Conservation (phyloP, 495 filamentous ascomycete species). For the Penicillium crystallinum region DNA sequence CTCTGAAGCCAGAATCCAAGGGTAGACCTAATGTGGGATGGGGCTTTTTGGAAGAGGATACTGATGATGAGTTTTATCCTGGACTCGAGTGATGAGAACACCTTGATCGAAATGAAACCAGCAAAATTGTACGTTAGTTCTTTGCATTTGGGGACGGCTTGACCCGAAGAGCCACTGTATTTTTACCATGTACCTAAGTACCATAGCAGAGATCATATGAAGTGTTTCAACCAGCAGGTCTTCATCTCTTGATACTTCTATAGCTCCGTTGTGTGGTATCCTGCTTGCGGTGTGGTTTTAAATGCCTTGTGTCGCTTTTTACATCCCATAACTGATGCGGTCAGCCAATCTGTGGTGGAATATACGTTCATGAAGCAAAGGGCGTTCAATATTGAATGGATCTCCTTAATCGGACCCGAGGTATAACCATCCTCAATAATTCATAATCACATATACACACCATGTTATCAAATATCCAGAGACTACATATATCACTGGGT, state of each 20-base stretch:
- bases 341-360: too few relatives aligned
- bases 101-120: not conserved
- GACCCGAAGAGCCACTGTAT: not conserved
- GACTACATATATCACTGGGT: not conserved
- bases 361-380: not conserved
- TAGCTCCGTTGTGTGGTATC: not conserved
- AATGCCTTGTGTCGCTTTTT: too few relatives aligned
- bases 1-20: not conserved
- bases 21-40: not conserved
- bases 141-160: not conserved
- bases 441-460: not conserved
- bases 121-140: not conserved
- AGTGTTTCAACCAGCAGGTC: not conserved
- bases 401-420: not conserved
- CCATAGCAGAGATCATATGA: not conserved
- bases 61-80: slow-evolving; percentile 5
- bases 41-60: not conserved
- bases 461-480: not conserved
- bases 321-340: too few relatives aligned
- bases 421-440: not conserved
- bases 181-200: not conserved
- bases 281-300: too few relatives aligned
- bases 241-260: not conserved
- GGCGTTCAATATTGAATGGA: not conserved
- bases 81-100: not conserved